Evolutionary conservation across 345 rosid species (phyloP), one percentile per base, ranked within the genome.

Genomic region (Theobroma cacao): DNA sequence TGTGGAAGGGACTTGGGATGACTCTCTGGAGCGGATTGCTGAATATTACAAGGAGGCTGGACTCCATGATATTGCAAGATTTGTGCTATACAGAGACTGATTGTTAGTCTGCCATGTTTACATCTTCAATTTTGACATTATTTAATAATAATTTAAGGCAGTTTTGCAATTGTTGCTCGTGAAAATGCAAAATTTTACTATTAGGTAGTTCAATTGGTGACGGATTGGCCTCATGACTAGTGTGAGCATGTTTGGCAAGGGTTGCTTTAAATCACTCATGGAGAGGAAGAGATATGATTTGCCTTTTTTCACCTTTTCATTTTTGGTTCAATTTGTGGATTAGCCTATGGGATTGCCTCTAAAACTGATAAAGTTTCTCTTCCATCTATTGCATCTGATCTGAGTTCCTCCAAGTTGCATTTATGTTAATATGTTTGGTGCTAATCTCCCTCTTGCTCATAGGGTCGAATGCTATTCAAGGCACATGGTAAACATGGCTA

Each of bases 1-100:
- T 40, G 85, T 94, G 31, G 94, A 93, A 72, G 97, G 97, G 80
- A 90, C 86, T 59, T 93, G 98, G 98, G 93, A 84, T 75, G 87
- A 89, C 31, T 80, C 80, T 52, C 78, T 86, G 71, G 91, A 89
- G 55, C 89, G 80, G 33, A 81, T 91, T 58, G 92, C 90, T 45
- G 89, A 89, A 64, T 91, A 93, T 73, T 94, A 93, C 41, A 84
- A 79, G 43, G 88, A 93, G 79, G 97, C 94, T 45, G 97, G 98
- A 75, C 90, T 93, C 33, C 55, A 75, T 17, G 88, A 90, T 75
- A 84, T 91, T 31, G 92, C 97, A 1, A 81, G 71, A 72, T 94
- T 93, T 60, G 79, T 91, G 71, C 75, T 66, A 48, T 88, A 89
- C 76, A 84, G 79, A 86, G 95, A 90, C 74, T 89, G 79, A 89